These are phyloP conservation scores for Xylariomycetidae sp. DNA, from an alignment of 2,329 filamentous ascomycete genomes.

Conservation along the genomic window DNA sequence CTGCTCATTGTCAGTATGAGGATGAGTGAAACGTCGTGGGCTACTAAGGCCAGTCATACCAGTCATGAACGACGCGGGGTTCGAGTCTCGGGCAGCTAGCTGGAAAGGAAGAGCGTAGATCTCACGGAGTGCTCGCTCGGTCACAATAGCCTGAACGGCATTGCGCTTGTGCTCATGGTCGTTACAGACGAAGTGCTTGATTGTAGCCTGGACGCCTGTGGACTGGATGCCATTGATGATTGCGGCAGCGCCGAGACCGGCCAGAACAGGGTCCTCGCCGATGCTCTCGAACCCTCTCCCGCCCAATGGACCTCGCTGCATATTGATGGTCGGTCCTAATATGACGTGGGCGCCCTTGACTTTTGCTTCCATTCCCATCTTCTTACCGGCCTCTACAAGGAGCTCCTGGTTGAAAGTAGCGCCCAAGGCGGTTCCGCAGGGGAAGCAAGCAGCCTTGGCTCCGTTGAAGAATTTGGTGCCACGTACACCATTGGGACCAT, in stretches of 20 bases:
- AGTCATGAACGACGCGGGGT: conserved; percentile 54
- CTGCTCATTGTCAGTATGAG: too few relatives aligned
- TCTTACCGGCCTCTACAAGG: conserved; percentile 44
- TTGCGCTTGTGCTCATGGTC: conserved; percentile 57
- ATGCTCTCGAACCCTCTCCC: conserved; percentile 58
- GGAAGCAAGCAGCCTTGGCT: conserved; percentile 54
- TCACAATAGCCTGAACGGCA: conserved; percentile 50
- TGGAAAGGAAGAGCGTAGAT: conserved; percentile 57
- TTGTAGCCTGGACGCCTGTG: conserved; percentile 50
- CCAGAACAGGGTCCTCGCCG: conserved; percentile 53
- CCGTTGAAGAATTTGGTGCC: conserved; percentile 66
- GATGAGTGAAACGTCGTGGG: too few relatives aligned
- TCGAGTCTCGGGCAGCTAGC: conserved; percentile 46
- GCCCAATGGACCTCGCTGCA: conserved; percentile 56
- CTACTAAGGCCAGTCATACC: conserved; percentile 47
- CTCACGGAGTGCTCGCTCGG: conserved; percentile 52
- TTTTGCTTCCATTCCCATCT: conserved; percentile 49
- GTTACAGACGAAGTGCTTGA: conserved; percentile 60
- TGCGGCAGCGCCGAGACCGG: conserved; percentile 49
- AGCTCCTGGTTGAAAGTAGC: conserved; percentile 54
- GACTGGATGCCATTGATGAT: conserved; percentile 52
- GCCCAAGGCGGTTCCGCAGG: conserved; percentile 53
- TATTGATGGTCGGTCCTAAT: conserved; percentile 60
- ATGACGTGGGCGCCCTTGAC: conserved; percentile 55
- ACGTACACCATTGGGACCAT: conserved; percentile 66